Evolutionary conservation across 192 early-diverging fungal species (phyloP), one percentile per base, ranked within the genome.

Genomic region (Podila horticola): DNA sequence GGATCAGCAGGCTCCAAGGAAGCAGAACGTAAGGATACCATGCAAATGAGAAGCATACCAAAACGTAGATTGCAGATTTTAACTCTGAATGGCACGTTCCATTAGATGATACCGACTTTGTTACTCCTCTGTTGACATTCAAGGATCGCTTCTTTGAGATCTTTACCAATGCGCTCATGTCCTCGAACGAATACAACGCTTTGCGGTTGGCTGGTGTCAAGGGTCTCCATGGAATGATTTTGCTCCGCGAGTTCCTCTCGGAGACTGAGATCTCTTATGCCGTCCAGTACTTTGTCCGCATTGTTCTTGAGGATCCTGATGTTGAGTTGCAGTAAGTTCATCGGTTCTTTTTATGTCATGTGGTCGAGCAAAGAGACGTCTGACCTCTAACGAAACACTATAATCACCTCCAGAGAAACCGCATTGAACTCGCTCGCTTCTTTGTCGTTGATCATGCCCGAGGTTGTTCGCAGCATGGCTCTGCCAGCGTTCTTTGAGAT

Each of bases 61-160:
- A 38, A 8, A 11, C 67, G 15, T 51, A 45, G 64, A 15, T 33
- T 66, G 22, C 3, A 19, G 7, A 11, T 28, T 64, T 4, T 11
- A 55, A n/a, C 52, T 55, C n/a, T 55, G n/a, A 24, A 2, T 22
- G 52, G 5, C 9, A 55, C 24, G 17, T 45, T 45, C 10, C 24
- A 26, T 34, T 76, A 89, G 79, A 83, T 64, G 86, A 91, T 57
- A 62, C 77, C 17, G 89, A 89, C 30, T 82, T 90, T 65, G 66
- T 82, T 19, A 90, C 86, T 10, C 93, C 94, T 26, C 74, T 96
- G 38, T 71, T 92, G 7, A 57, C 91, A 0, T 94, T 89, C 69
- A 96, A 97, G 77, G 90, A 90, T 72, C 87, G 91, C n/a, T 85
- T 94, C 66, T 92, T 95, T 67, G 89, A 85, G 52, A 75, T 94